These are phyloP conservation scores for Fusarium sp. DNA, from an alignment of 2,329 filamentous ascomycete genomes.

Conservation along the genomic window DNA sequence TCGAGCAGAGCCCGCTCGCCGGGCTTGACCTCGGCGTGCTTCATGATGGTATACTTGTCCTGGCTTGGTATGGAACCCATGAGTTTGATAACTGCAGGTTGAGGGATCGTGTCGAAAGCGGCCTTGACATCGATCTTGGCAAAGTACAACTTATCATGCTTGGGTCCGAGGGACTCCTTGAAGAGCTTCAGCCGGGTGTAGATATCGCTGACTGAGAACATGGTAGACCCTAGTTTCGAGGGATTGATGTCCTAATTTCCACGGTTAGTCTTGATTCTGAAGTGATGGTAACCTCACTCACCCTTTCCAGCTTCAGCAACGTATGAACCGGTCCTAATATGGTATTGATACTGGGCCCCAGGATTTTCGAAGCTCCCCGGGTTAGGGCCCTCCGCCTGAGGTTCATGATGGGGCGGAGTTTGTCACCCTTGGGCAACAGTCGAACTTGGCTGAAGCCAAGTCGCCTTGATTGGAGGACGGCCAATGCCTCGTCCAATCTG, in stretches of 20 bases:
- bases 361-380: constrained; percentile 71
- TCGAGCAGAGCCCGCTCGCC: constrained; percentile 43
- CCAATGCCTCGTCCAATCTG: constrained; percentile 63
- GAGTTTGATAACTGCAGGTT: constrained; percentile 75
- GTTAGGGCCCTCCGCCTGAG: constrained; percentile 72
- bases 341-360: constrained; percentile 55
- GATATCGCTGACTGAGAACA: constrained; percentile 86
- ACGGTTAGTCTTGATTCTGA: constrained; percentile 20
- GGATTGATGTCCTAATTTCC: constrained; percentile 58
- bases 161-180: constrained; percentile 60
- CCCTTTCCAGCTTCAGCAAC: constrained; percentile 82
- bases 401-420: constrained; percentile 89
- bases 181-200: constrained; percentile 79
- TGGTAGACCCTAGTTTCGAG: constrained; percentile 75
- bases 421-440: constrained; percentile 81
- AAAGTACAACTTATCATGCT: constrained; percentile 73
- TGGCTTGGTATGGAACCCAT: constrained; percentile 68
- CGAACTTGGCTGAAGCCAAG: constrained; percentile 84
- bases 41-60: constrained; percentile 75
- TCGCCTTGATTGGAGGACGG: constrained; percentile 68
- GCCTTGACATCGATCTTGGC: constrained; percentile 92
- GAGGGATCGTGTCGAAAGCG: constrained; percentile 96
- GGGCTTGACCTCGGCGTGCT: constrained; percentile 77
- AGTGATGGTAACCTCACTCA: constrained; percentile 42
- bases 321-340: constrained; percentile 79